Conservation (phyloP, 306 rosid species). For the Begonia fuchsioides region DNA sequence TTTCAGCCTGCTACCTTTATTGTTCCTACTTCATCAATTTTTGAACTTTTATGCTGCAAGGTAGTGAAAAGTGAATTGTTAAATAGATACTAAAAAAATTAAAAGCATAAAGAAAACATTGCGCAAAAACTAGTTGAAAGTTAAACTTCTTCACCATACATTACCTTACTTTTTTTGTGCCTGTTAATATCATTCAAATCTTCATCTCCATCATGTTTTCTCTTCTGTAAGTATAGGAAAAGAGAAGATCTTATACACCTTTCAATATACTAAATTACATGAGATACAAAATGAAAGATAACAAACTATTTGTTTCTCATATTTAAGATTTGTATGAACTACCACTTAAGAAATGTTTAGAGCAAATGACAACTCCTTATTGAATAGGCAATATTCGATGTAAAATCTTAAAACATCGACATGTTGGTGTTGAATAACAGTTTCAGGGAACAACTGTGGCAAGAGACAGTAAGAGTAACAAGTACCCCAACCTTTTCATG, state of each 20-base stretch:
- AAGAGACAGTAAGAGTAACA: conserved; percentile 4
- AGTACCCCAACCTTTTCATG: conserved; percentile 62
- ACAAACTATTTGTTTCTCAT: background rate
- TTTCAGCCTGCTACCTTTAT: conserved; percentile 77
- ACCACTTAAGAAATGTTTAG: background rate
- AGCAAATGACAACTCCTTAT: too few relatives aligned
- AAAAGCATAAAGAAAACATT: conserved; percentile 2
- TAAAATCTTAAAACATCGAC: too few relatives aligned
- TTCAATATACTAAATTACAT: too few relatives aligned
- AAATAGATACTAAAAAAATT: conserved; percentile 10
- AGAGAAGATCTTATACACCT: background rate
- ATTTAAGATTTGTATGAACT: background rate
- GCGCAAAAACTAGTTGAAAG: conserved; percentile 1
- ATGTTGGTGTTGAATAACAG: too few relatives aligned
- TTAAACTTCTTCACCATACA: conserved; percentile 11
- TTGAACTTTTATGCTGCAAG: conserved; percentile 81
- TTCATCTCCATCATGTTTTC: conserved; percentile 95
- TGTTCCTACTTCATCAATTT: conserved; percentile 72
- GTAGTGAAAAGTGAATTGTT: conserved; percentile 14
- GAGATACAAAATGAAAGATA: background rate
- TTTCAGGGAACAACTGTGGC: too few relatives aligned
- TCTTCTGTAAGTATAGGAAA: background rate
- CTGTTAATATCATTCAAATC: conserved; percentile 73
- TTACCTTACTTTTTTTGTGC: conserved; percentile 99
- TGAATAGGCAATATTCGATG: too few relatives aligned